Conservation (phyloP, 495 filamentous ascomycete species). For the Chaetomidium leptoderma region DNA sequence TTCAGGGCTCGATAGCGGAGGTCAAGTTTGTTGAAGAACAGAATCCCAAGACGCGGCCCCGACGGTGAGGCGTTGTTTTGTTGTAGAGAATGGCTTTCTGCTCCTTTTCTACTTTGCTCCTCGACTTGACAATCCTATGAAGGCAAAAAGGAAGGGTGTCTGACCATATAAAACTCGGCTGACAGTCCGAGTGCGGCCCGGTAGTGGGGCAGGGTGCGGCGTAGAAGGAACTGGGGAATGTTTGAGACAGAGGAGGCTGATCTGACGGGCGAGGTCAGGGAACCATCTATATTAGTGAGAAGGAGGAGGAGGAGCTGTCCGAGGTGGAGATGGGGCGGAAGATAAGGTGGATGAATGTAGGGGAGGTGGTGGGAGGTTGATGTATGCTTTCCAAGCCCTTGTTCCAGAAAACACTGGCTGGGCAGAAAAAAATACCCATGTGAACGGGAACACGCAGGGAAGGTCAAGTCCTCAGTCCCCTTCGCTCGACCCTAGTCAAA, state of each 20-base stretch:
- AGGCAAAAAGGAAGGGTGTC: background rate
- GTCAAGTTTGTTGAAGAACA: too few relatives aligned
- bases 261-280: conserved; percentile 14
- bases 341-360: background rate
- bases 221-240: conserved; percentile 16
- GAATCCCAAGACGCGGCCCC: too few relatives aligned
- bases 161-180: conserved; percentile 10
- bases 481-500: background rate
- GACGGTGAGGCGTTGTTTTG: too few relatives aligned
- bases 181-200: conserved; percentile 18
- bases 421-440: conserved; percentile 4
- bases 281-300: conserved; percentile 23
- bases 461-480: background rate
- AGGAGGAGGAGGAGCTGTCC: conserved; percentile 9
- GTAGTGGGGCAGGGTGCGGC: conserved; percentile 24
- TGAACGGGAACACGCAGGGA: background rate
- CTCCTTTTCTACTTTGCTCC: background rate
- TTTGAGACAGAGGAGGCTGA: conserved; percentile 23
- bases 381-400: background rate
- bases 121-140: background rate
- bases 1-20: background rate
- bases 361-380: background rate
- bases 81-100: too few relatives aligned
- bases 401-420: background rate
- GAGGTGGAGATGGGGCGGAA: background rate